Conservation (phyloP, 768 basidiomycete species). For the Lanmaoa pseudosensibilis region DNA sequence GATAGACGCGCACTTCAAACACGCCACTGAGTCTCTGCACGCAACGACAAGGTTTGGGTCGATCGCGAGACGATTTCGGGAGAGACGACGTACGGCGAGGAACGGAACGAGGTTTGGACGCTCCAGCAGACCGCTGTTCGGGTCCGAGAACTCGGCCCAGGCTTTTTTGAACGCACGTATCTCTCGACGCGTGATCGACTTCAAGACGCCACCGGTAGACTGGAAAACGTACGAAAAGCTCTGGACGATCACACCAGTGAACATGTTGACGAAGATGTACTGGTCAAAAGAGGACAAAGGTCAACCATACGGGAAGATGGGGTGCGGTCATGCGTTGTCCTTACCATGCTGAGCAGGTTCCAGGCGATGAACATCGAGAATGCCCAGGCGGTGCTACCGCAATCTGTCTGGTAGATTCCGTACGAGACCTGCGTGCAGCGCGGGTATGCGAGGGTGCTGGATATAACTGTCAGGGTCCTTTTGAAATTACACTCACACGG, state of each 20-base stretch:
- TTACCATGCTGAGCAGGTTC: constrained; percentile 93
- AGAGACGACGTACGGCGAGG: constrained; percentile 64
- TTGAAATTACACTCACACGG: not conserved
- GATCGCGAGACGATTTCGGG: not conserved
- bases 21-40: constrained; percentile 76
- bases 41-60: constrained; percentile 1
- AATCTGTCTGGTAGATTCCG: constrained; percentile 68
- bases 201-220: constrained; percentile 69
- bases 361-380: constrained; percentile 88
- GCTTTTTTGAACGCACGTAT: constrained; percentile 94
- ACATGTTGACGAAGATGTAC: constrained; percentile 97
- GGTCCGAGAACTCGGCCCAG: constrained; percentile 84
- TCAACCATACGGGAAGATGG: not conserved
- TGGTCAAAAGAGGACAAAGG: constrained; percentile 29
- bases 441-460: constrained; percentile 75
- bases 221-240: constrained; percentile 97
- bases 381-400: constrained; percentile 82
- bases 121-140: constrained; percentile 76
- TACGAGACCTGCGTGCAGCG: constrained; percentile 64
- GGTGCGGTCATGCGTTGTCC: constrained; percentile 13
- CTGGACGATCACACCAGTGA: constrained; percentile 94
- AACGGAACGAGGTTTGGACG: constrained; percentile 72
- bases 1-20: constrained; percentile 88
- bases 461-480: not conserved
- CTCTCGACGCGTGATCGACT: constrained; percentile 81